A percentile compares a stretch with the other conserved stretches of the same genome.
Conservation (phyloP, 2,329 filamentous ascomycete genomes). For the Alternaria sp. region DNA sequence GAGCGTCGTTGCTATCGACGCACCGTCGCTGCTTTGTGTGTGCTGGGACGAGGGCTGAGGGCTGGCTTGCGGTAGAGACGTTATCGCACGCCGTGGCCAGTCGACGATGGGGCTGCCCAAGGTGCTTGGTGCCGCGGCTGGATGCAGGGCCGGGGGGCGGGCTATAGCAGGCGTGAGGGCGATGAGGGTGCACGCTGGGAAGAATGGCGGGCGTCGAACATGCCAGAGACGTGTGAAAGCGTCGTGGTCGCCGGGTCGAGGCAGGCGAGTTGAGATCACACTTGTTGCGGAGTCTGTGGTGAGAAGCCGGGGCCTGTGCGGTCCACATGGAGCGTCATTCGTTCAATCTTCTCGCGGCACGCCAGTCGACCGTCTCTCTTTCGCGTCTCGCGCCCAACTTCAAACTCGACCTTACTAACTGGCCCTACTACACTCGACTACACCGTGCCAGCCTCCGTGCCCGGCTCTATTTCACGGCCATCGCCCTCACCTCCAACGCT, state of each 20-base stretch:
- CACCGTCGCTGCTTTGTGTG: constrained; percentile 15
- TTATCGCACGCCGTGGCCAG: constrained; percentile 36
- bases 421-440: no score
- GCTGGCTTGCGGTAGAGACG: constrained; percentile 20
- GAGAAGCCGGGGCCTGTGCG: constrained; percentile 23
- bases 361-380: constrained; percentile 18
- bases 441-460: no score
- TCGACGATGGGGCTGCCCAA: constrained; percentile 31
- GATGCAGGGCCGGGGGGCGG: constrained; percentile 25
- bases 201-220: constrained; percentile 28
- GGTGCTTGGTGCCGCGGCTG: constrained; percentile 33
- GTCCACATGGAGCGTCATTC: constrained; percentile 21
- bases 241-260: constrained; percentile 19
- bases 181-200: constrained; percentile 26
- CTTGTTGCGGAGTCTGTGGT: constrained; percentile 28
- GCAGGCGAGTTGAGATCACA: constrained; percentile 29
- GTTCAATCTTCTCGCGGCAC: constrained; percentile 15
- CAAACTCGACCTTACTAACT: background rate
- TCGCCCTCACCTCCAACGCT: background rate
- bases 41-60: constrained; percentile 20
- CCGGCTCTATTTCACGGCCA: constrained; percentile 1
- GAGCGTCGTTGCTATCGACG: constrained; percentile 20
- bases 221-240: constrained; percentile 18
- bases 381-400: constrained; percentile 16
- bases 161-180: constrained; percentile 1